Conservation (phyloP, 1,284 basidiomycete species). For the Macrocystidia cucumis region DNA sequence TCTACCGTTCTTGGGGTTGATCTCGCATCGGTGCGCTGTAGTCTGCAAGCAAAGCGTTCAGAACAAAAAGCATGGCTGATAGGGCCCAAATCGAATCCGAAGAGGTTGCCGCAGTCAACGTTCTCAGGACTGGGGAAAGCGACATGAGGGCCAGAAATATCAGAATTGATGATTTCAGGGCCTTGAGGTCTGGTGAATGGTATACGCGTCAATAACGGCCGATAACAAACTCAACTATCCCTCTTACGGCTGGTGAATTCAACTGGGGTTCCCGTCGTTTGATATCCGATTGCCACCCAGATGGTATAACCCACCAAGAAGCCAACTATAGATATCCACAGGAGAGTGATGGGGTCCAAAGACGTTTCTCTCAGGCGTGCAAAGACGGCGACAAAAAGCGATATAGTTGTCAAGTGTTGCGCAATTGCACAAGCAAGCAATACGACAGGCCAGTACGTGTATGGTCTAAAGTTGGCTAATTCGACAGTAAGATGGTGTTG, state of each 20-base stretch:
- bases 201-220: too few species aligned
- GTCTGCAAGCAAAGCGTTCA: slow-evolving; percentile 41
- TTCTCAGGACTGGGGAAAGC: slow-evolving; percentile 86
- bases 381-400: slow-evolving; percentile 80
- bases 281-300: slow-evolving; percentile 48
- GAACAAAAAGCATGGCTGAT: slow-evolving; percentile 37
- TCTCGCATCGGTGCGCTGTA: slow-evolving; percentile 41
- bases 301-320: slow-evolving; percentile 54
- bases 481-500: slow-evolving; percentile 10
- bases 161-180: slow-evolving; percentile 70
- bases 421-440: slow-evolving; percentile 71
- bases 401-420: slow-evolving; percentile 79
- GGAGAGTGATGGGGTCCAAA: slow-evolving; percentile 63
- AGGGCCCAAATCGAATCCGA: slow-evolving; percentile 97
- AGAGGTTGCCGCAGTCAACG: slow-evolving; percentile 91
- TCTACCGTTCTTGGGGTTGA: slow-evolving; percentile 32
- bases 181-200: slow-evolving; percentile 48
- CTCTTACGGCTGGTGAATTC: slow-evolving; percentile 6
- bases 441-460: slow-evolving; percentile 71
- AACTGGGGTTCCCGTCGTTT: slow-evolving; percentile 6
- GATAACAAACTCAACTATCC: too few species aligned
- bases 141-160: slow-evolving; percentile 86
- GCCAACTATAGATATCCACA: slow-evolving; percentile 56
- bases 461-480: slow-evolving; percentile 68
- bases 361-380: slow-evolving; percentile 56